Percentiles rank a stretch among this genome's conserved stretches.
These are phyloP conservation scores for Auriscalpium vulgare DNA, from an alignment of 768 basidiomycete species.

Conservation along the genomic window DNA sequence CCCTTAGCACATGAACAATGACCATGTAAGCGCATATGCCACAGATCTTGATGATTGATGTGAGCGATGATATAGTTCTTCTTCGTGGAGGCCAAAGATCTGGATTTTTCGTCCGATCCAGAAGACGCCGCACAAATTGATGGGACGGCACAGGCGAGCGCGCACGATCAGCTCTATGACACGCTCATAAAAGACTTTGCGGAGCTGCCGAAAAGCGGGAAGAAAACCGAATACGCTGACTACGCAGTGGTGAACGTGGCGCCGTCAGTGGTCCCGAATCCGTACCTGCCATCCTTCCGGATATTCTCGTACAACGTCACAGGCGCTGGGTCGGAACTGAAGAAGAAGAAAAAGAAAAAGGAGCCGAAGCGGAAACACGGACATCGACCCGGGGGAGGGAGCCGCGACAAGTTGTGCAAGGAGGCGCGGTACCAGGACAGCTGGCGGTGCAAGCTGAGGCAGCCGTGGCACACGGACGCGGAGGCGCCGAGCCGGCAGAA, in stretches of 20 bases:
- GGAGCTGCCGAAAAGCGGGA: conserved; percentile 44
- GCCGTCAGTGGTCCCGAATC: conserved; percentile 82
- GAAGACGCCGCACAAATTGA: conserved; percentile 4
- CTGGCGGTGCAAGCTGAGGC: conserved; percentile 56
- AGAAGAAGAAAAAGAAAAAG: conserved; percentile 21
- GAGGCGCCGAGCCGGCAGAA: conserved; percentile 67
- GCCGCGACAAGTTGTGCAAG: conserved; percentile 33
- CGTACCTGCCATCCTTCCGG: conserved; percentile 73
- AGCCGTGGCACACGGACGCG: conserved; percentile 53
- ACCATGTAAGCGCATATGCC: conserved; percentile 45
- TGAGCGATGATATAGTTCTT: conserved; percentile 21
- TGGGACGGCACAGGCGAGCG: conserved; percentile 6
- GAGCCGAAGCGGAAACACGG: conserved; percentile 37
- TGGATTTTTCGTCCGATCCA: conserved; percentile 9
- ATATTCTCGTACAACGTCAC: conserved; percentile 78
- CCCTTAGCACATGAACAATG: conserved; percentile 72
- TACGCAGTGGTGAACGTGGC: conserved; percentile 74
- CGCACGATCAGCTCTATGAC: conserved; percentile 39
- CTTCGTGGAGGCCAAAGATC: conserved; percentile 25
- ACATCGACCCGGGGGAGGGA: conserved; percentile 28
- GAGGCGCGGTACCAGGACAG: conserved; percentile 44
- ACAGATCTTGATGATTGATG: not conserved
- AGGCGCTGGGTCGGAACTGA: conserved; percentile 17
- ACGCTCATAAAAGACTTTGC: conserved; percentile 58
- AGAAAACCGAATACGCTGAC: conserved; percentile 48